phyloP scores from a whole-genome alignment of 2,329 filamentous ascomycete genomes.

The Penicillium psychrosexuale region DNA sequence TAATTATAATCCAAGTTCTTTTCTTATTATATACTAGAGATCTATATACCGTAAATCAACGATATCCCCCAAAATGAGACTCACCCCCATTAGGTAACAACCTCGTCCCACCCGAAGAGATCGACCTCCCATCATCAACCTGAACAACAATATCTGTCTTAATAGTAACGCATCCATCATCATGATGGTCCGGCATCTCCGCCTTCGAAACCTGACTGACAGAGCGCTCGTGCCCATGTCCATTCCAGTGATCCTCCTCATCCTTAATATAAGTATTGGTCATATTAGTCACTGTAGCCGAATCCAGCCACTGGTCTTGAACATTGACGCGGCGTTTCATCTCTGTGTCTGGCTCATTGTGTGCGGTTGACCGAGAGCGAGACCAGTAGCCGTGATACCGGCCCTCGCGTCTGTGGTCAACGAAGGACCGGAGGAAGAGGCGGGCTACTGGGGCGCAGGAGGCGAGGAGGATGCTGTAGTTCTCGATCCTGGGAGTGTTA shows the following conservation, averaged over 20 bases:
- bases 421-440: constrained; percentile 32
- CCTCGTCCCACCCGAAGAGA: constrained; percentile 16
- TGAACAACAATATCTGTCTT: constrained; percentile 34
- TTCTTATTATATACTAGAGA: background rate
- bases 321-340: constrained; percentile 9
- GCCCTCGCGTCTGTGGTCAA: constrained; percentile 24
- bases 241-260: constrained; percentile 15
- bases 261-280: constrained; percentile 8
- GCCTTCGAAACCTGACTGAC: constrained; percentile 12
- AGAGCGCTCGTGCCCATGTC: constrained; percentile 9
- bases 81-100: constrained; percentile 18
- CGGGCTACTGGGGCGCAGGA: constrained; percentile 35
- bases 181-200: constrained; percentile 10
- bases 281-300: constrained; percentile 6
- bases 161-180: constrained; percentile 24
- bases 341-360: constrained; percentile 16
- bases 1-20: background rate
- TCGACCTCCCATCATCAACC: constrained; percentile 22
- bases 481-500: constrained; percentile 32
- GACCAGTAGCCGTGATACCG: constrained; percentile 24
- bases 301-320: constrained; percentile 19
- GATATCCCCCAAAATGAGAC: background rate
- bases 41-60: background rate
- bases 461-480: constrained; percentile 38
- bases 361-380: constrained; percentile 17